Evolutionary conservation across 2,329 filamentous ascomycete species (phyloP).

Genomic region (Zelopaecilomyces penicillatus): DNA sequence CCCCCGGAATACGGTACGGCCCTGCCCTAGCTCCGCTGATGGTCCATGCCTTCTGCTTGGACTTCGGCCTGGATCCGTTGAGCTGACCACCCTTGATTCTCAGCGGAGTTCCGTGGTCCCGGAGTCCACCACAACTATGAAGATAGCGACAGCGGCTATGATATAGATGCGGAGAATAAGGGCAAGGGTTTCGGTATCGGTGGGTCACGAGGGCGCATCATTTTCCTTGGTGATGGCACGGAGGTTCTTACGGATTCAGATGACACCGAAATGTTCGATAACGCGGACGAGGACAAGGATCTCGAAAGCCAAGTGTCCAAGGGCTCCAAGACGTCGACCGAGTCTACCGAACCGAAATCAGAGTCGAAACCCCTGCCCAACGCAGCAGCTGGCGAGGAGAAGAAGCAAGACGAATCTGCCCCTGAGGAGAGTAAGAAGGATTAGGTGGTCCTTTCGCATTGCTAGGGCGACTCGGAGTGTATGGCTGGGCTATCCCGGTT

Average conservation of each 20-base stretch:
- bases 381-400: conserved; percentile 15
- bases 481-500: not conserved
- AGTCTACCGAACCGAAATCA: conserved; percentile 11
- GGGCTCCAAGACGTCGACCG: conserved; percentile 22
- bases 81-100: conserved; percentile 18
- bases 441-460: conserved; percentile 22
- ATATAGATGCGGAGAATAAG: conserved; percentile 62
- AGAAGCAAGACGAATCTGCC: conserved; percentile 16
- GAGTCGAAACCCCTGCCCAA: conserved; percentile 15
- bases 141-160: conserved; percentile 69
- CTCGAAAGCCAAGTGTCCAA: conserved; percentile 76
- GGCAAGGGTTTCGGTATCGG: conserved; percentile 54
- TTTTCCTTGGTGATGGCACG: conserved; percentile 90
- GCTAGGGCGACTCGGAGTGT: conserved; percentile 8
- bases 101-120: conserved; percentile 78
- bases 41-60: conserved; percentile 5
- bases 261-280: conserved; percentile 91
- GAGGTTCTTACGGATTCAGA: conserved; percentile 83
- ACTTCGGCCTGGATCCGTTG: conserved; percentile 11
- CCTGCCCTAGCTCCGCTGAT: conserved; percentile 26
- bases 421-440: conserved; percentile 27
- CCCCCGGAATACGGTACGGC: conserved; percentile 98
- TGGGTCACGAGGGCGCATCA: conserved; percentile 77
- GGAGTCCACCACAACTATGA: conserved; percentile 77
- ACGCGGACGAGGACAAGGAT: conserved; percentile 76